A percentile compares a stretch with the other conserved stretches of the same genome.
phyloP scores from a whole-genome alignment of 1,139 yeast species.

The Hyphopichia buzzinii region DNA sequence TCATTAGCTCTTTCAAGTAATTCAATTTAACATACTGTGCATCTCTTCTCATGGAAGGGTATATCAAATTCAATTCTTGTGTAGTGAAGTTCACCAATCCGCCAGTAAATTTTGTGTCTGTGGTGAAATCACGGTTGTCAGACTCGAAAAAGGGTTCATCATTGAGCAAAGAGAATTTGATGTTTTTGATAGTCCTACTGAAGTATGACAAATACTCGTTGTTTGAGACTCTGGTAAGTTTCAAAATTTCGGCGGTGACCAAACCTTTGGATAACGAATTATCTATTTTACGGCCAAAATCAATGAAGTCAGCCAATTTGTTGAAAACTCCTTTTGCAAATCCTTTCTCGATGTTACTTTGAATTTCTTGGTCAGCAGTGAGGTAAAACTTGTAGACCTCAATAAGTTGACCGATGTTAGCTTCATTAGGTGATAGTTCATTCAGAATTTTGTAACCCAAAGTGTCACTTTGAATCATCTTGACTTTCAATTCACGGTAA shows the following conservation, averaged over 20 bases:
- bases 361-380: conserved; percentile 50
- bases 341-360: conserved; percentile 45
- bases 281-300: conserved; percentile 43
- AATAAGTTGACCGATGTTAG: conserved; percentile 25
- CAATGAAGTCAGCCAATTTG: conserved; percentile 60
- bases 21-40: conserved; percentile 19
- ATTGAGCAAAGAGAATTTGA: conserved; percentile 10
- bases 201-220: conserved; percentile 31
- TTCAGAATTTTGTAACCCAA: conserved; percentile 55
- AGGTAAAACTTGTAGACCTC: conserved; percentile 46
- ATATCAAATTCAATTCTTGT: neutral
- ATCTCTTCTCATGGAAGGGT: conserved; percentile 3
- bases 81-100: neutral
- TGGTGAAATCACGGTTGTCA: conserved; percentile 51
- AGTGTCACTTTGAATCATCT: conserved; percentile 79
- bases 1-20: conserved; percentile 25
- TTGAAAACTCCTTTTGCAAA: conserved; percentile 55
- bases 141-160: conserved; percentile 9
- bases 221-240: conserved; percentile 34
- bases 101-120: conserved; percentile 37
- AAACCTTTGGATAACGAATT: conserved; percentile 38
- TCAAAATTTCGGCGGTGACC: conserved; percentile 33
- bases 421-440: conserved; percentile 28
- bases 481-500: conserved; percentile 57
- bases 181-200: conserved; percentile 12